A percentile compares a stretch with the other conserved stretches of the same genome.
phyloP scores from a whole-genome alignment of 306 rosid species.

The Trifolium subterraneum region DNA sequence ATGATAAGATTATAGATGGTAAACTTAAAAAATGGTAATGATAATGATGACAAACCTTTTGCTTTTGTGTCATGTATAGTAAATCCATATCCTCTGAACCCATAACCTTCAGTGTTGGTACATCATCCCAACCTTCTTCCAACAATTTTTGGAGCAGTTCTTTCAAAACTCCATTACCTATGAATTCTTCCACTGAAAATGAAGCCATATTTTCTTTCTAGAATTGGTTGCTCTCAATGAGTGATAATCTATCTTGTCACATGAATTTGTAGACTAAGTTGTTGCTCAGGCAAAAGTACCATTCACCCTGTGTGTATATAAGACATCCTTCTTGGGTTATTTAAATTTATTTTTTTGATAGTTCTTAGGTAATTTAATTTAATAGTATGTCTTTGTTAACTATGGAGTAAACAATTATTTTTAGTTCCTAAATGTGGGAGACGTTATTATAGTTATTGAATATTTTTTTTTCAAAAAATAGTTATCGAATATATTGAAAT shows the following conservation, averaged over 20 bases:
- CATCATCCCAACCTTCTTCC: conserved; percentile 96
- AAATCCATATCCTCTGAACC: conserved; percentile 76
- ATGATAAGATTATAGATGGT: background rate
- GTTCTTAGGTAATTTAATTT: conserved; percentile 22
- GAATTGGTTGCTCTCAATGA: conserved; percentile 24
- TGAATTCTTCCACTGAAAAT: conserved; percentile 78
- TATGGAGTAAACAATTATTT: background rate
- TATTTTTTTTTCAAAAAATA: too few species aligned
- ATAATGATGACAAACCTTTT: conserved; percentile 58
- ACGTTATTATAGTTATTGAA: too few species aligned
- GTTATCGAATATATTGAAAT: too few species aligned
- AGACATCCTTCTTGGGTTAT: conserved; percentile 20
- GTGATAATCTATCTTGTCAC: conserved; percentile 19
- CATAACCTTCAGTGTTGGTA: conserved; percentile 87
- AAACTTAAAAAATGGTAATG: conserved; percentile 8
- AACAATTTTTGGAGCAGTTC: conserved; percentile 65
- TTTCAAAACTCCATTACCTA: conserved; percentile 78
- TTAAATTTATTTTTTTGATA: background rate
- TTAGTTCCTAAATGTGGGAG: too few species aligned
- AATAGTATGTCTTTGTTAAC: conserved; percentile 20
- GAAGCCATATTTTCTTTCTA: conserved; percentile 64
- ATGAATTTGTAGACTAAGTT: conserved; percentile 21
- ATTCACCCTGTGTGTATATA: conserved; percentile 19
- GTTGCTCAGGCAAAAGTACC: conserved; percentile 16
- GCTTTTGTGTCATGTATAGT: conserved; percentile 70